Evolutionary conservation across 2,329 filamentous ascomycete genomes (phyloP).

Genomic region (Pseudocercospora fuligena): DNA sequence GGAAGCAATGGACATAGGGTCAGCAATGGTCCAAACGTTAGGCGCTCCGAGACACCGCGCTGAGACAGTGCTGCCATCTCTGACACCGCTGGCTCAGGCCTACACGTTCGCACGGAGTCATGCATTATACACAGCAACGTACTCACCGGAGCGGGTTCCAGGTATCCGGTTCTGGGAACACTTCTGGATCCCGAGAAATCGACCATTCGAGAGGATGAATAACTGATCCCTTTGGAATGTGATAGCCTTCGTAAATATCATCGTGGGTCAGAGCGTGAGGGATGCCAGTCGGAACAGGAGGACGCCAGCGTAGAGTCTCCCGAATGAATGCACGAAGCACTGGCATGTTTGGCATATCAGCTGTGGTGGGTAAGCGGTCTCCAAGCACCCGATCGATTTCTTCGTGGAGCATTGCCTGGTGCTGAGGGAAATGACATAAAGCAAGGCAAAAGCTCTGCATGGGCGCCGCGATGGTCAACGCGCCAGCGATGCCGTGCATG

Average conservation of each 20-base stretch:
- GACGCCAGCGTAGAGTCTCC: slow-evolving; percentile 63
- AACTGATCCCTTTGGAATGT: slow-evolving; percentile 37
- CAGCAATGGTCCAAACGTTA: no score
- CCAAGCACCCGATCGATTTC: slow-evolving; percentile 63
- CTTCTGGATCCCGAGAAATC: slow-evolving; percentile 16
- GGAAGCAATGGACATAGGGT: no score
- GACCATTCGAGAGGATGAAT: slow-evolving; percentile 49
- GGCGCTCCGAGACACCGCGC: no score
- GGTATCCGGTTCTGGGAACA: slow-evolving; percentile 14
- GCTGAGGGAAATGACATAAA: slow-evolving; percentile 53
- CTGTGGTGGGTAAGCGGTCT: slow-evolving; percentile 58
- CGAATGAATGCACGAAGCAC: slow-evolving; percentile 62
- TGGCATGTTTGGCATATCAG: slow-evolving; percentile 57
- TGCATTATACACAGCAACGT: no score
- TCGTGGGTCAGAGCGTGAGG: slow-evolving; percentile 36
- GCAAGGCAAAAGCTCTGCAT: slow-evolving; percentile 52
- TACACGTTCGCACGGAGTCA: no score
- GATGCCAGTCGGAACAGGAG: slow-evolving; percentile 53
- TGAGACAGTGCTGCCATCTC: no score
- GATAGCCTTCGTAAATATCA: slow-evolving; percentile 38
- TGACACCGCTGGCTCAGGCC: no score
- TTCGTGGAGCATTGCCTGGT: slow-evolving; percentile 51
- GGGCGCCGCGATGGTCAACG: slow-evolving; percentile 52
- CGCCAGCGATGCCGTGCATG: slow-evolving; percentile 55
- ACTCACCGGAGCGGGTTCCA: slow-evolving; percentile 49